These are phyloP conservation scores for Panicum miliaceum DNA, from an alignment of 176 grass and related monocot species.

Conservation along the genomic window DNA sequence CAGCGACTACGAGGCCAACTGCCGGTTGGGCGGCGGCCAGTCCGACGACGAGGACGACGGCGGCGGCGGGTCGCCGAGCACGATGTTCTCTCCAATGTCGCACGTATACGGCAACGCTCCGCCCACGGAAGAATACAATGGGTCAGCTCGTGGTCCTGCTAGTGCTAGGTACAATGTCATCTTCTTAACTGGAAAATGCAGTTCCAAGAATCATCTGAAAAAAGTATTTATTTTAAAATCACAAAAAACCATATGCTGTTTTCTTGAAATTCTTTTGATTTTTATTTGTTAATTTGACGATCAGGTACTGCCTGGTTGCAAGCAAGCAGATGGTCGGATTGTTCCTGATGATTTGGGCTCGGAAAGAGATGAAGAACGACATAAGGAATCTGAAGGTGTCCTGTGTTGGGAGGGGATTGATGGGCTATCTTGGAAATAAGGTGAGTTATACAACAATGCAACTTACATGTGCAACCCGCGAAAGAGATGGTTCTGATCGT, in stretches of 20 bases:
- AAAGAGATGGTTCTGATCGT: background rate
- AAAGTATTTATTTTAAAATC: background rate
- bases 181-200: background rate
- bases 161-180: conserved; percentile 54
- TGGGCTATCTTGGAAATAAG: conserved; percentile 97
- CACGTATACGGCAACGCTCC: conserved; percentile 55
- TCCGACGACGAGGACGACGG: conserved; percentile 64
- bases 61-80: conserved; percentile 55
- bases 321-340: conserved; percentile 96
- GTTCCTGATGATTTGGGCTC: conserved; percentile 83
- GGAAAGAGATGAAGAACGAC: conserved; percentile 67
- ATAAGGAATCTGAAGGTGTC: conserved; percentile 91
- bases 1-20: conserved; percentile 81
- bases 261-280: background rate
- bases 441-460: conserved; percentile 22
- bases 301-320: conserved; percentile 81
- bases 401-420: conserved; percentile 82
- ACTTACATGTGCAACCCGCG: background rate
- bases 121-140: conserved; percentile 49
- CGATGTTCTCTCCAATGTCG: conserved; percentile 70
- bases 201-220: background rate
- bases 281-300: background rate
- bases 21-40: conserved; percentile 45
- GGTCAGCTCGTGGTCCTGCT: conserved; percentile 45
- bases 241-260: background rate